Evolutionary conservation across 192 early-diverging fungal genomes (phyloP).

Genomic region (Coemansia umbellata): DNA sequence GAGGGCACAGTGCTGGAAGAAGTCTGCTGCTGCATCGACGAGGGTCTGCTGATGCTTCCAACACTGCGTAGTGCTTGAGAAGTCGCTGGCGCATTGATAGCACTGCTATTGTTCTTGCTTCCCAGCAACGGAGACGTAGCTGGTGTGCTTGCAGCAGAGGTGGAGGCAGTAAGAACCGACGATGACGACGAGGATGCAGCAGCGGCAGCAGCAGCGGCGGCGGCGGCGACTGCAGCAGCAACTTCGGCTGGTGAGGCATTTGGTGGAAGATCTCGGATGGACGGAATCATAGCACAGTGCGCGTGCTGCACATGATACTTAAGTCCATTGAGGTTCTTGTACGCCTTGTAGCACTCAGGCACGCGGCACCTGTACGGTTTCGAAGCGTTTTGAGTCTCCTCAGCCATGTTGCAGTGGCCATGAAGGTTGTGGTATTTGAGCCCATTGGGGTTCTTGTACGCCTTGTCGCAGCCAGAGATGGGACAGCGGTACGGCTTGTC

Average conservation of each 20-base stretch:
- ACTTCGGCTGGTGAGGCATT: slow-evolving; percentile 57
- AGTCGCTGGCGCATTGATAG: too few species aligned
- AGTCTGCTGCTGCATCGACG: too few species aligned
- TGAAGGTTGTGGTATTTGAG: slow-evolving; percentile 98
- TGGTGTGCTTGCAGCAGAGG: slow-evolving; percentile 10
- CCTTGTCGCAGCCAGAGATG: slow-evolving; percentile 82
- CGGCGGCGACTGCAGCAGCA: slow-evolving; percentile 59
- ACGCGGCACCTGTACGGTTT: slow-evolving; percentile 79
- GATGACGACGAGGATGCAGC: slow-evolving; percentile 16
- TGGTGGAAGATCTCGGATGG: slow-evolving; percentile 36
- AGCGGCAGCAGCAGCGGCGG: slow-evolving; percentile 51
- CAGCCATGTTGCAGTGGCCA: slow-evolving; percentile 72
- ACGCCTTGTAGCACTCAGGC: slow-evolving; percentile 83
- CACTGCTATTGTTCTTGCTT: too few species aligned
- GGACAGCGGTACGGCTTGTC: slow-evolving; percentile 91
- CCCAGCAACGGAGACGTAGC: background rate
- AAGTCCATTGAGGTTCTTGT: slow-evolving; percentile 95
- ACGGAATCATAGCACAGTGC: slow-evolving; percentile 60
- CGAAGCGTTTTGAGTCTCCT: slow-evolving; percentile 55
- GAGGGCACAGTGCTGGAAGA: background rate
- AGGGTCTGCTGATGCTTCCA: too few species aligned
- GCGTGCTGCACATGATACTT: slow-evolving; percentile 95
- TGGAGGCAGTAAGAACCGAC: slow-evolving; percentile 12
- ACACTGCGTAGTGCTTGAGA: too few species aligned
- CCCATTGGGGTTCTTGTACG: slow-evolving; percentile 98